These are phyloP conservation scores for Phlyctochytrium bullatum DNA, from an alignment of 192 early-diverging fungal species.

Conservation along the genomic window DNA sequence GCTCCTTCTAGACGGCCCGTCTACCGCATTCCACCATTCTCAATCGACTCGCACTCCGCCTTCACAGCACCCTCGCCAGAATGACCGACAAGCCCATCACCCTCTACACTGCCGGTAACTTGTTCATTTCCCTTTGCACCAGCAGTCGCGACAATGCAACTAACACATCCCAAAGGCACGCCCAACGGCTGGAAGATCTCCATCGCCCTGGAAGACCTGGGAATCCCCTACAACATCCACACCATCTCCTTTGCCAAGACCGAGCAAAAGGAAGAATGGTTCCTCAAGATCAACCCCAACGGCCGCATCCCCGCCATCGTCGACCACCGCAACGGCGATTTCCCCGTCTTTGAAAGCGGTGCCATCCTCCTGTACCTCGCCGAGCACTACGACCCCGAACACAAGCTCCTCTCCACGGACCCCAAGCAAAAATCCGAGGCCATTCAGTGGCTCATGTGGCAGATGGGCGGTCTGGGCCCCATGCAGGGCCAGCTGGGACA, in stretches of 20 bases:
- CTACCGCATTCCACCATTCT: no score
- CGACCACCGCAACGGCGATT: slow-evolving; percentile 49
- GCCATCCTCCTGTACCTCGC: slow-evolving; percentile 61
- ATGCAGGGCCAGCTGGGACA: slow-evolving; percentile 51
- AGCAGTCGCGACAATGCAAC: no score
- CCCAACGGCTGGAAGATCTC: slow-evolving; percentile 51
- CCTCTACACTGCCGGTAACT: neutral
- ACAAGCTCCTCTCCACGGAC: slow-evolving; percentile 44
- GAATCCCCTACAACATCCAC: slow-evolving; percentile 9
- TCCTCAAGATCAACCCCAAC: slow-evolving; percentile 44
- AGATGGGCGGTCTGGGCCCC: slow-evolving; percentile 38
- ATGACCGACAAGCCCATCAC: no score
- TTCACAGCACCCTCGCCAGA: no score
- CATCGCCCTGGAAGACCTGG: slow-evolving; percentile 53
- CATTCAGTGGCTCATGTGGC: slow-evolving; percentile 58
- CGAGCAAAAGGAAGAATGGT: slow-evolving; percentile 47
- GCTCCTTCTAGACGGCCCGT: no score
- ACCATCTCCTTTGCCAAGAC: slow-evolving; percentile 36
- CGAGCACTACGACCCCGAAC: slow-evolving; percentile 52
- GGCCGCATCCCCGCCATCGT: slow-evolving; percentile 52
- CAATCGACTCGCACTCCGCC: no score
- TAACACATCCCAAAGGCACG: no score
- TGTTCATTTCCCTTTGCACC: no score
- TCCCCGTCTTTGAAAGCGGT: slow-evolving; percentile 56
- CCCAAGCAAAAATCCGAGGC: slow-evolving; percentile 41